Evolutionary conservation across 305 asterid species (phyloP).

Genomic region (Rubia peregrina): DNA sequence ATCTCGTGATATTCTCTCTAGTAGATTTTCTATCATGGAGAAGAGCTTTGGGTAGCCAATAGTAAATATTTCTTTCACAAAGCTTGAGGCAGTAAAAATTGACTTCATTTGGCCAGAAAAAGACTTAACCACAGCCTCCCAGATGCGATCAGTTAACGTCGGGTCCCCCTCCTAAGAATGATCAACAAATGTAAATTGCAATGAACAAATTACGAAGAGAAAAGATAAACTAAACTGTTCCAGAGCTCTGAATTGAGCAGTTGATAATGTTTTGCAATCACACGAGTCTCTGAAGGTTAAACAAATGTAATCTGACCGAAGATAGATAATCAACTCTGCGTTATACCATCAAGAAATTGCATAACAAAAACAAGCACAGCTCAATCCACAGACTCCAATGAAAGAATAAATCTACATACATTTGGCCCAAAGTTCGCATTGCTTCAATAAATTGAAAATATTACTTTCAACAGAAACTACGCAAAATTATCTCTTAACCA

Average conservation of each 20-base stretch:
- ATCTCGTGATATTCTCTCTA: slow-evolving; percentile 94
- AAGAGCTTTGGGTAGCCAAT: slow-evolving; percentile 89
- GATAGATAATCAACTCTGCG: neutral
- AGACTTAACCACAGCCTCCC: slow-evolving; percentile 85
- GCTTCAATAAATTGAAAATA: neutral
- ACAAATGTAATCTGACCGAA: neutral
- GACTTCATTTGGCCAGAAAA: slow-evolving; percentile 96
- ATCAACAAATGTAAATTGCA: slow-evolving; percentile 19
- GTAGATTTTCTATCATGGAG: slow-evolving; percentile 70
- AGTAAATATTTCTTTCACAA: slow-evolving; percentile 87
- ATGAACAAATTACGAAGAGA: neutral
- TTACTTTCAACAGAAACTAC: neutral
- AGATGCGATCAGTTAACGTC: slow-evolving; percentile 71
- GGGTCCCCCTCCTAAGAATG: slow-evolving; percentile 76
- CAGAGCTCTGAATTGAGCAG: neutral
- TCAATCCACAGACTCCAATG: neutral
- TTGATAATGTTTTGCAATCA: neutral
- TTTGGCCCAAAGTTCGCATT: neutral
- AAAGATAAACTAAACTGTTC: neutral
- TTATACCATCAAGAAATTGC: neutral
- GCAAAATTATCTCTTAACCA: neutral
- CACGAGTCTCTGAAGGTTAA: neutral
- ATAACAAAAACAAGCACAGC: neutral
- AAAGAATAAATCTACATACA: neutral
- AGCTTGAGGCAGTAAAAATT: slow-evolving; percentile 87